Conservation (phyloP, 495 filamentous ascomycete species). For the Penicillium lagena region DNA sequence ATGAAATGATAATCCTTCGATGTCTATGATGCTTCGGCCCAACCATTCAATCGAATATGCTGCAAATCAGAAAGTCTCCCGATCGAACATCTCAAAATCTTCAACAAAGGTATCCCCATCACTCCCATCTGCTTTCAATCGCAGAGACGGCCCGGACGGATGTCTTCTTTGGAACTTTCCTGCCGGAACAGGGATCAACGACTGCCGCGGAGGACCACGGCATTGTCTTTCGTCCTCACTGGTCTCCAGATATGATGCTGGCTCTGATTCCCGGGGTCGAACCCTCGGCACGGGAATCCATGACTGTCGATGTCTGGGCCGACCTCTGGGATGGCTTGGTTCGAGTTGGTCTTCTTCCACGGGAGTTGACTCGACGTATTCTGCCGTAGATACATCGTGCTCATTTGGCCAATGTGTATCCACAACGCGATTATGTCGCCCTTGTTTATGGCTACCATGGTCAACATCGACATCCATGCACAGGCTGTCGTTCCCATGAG, state of each 20-base stretch:
- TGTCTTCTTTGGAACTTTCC: not conserved
- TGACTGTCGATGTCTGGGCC: not conserved
- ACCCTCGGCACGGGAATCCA: slow-evolving; percentile 1
- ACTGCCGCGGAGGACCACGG: not conserved
- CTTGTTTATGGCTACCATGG: no score
- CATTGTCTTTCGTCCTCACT: not conserved
- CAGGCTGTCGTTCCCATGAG: no score
- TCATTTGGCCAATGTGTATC: no score
- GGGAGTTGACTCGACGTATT: no score
- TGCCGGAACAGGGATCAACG: slow-evolving; percentile 1
- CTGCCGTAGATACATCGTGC: no score
- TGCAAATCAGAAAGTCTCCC: slow-evolving; percentile 12
- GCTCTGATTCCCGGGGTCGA: not conserved
- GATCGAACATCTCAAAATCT: slow-evolving; percentile 16
- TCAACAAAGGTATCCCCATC: not conserved
- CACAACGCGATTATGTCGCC: no score
- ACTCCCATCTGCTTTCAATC: not conserved
- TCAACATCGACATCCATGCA: no score
- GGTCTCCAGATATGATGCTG: not conserved
- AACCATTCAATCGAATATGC: not conserved
- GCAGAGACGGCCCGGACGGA: not conserved
- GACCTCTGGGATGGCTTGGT: no score
- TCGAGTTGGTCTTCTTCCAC: no score
- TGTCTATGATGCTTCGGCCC: not conserved
- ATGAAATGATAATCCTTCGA: not conserved